Percentiles rank a stretch among this genome's conserved stretches.
Evolutionary conservation across 2,329 filamentous ascomycete species (phyloP).

Genomic region (Colletotrichum chrysophilum): DNA sequence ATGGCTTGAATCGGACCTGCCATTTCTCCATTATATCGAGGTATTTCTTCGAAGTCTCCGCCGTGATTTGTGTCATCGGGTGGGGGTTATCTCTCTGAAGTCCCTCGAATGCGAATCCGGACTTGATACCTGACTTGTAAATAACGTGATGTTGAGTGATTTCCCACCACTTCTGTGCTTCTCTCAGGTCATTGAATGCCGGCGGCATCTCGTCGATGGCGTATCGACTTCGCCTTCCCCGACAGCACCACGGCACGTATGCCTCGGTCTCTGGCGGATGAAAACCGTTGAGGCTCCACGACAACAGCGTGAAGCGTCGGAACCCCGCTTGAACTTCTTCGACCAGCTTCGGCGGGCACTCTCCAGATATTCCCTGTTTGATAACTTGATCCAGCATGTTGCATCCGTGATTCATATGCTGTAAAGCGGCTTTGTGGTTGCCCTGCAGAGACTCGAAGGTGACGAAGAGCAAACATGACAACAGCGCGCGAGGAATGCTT

Average conservation of each 20-base stretch:
- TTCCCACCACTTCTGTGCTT: conserved; percentile 8
- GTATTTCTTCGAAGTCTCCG: conserved; percentile 20
- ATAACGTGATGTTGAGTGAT: conserved; percentile 2
- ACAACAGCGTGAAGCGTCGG: not conserved
- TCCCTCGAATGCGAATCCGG: conserved; percentile 19
- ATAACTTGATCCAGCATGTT: not conserved
- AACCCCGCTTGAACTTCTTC: not conserved
- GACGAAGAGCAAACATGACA: conserved; percentile 45
- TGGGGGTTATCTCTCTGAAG: not conserved
- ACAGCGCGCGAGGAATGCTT: conserved; percentile 38
- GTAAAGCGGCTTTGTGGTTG: conserved; percentile 41
- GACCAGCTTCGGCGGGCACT: not conserved
- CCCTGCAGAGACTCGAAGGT: conserved; percentile 45
- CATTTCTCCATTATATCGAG: not conserved
- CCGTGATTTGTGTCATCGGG: not conserved
- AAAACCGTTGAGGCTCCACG: not conserved
- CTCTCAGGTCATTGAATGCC: not conserved
- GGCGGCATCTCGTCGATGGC: conserved; percentile 6
- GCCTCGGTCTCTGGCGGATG: not conserved
- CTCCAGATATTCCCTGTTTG: not conserved
- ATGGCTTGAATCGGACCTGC: not conserved
- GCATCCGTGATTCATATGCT: conserved; percentile 41
- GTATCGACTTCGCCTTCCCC: not conserved
- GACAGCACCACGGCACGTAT: conserved; percentile 13
- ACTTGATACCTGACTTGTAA: not conserved